phyloP scores from a whole-genome alignment of 495 filamentous ascomycete species.

The Tuber indicum region DNA sequence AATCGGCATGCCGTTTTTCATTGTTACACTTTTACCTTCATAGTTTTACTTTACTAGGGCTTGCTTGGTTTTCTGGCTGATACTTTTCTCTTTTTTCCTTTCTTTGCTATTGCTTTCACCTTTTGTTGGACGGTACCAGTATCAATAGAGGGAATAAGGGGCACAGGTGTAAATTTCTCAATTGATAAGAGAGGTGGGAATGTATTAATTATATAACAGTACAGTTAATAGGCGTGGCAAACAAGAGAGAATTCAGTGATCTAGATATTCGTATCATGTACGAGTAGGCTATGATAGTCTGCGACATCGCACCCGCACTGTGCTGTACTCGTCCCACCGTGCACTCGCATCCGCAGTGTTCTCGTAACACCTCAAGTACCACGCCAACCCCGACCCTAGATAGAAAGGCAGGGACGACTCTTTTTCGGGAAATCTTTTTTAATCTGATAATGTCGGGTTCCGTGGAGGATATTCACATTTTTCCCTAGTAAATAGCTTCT shows the following conservation, averaged over 20 bases:
- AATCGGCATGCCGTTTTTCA: background rate
- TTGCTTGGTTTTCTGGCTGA: background rate
- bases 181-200: background rate
- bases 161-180: background rate
- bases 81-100: conserved; percentile 6
- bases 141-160: background rate
- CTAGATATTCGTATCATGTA: background rate
- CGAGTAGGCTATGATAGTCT: background rate
- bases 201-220: background rate
- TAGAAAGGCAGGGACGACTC: no score
- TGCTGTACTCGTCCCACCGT: no score
- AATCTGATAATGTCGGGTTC: no score
- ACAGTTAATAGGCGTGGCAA: background rate
- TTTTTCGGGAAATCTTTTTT: no score
- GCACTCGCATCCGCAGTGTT: background rate
- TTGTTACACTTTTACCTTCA: background rate
- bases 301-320: no score
- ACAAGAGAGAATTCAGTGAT: background rate
- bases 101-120: conserved; percentile 8
- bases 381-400: no score
- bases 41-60: background rate
- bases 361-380: no score
- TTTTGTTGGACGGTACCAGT: background rate
- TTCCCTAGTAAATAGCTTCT: no score
- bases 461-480: no score